A percentile compares a stretch with the other conserved stretches of the same genome.
phyloP scores from a whole-genome alignment of 2,329 filamentous ascomycete species.

The Pseudonectria buxi region DNA sequence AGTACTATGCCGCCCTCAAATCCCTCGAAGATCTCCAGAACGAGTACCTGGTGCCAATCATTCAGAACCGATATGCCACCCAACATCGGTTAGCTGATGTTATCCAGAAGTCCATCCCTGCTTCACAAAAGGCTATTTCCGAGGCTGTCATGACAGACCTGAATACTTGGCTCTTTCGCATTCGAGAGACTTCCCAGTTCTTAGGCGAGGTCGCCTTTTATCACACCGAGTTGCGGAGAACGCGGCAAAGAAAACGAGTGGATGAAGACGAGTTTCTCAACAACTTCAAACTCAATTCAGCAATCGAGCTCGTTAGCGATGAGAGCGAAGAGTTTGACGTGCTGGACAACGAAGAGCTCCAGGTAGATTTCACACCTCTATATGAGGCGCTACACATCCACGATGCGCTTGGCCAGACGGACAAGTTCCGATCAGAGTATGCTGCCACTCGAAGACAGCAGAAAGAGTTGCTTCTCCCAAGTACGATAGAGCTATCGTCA shows the following conservation, averaged over 20 bases:
- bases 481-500: slow-evolving; percentile 66
- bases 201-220: slow-evolving; percentile 95
- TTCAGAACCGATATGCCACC: slow-evolving; percentile 78
- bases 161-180: slow-evolving; percentile 93
- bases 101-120: slow-evolving; percentile 92
- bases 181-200: slow-evolving; percentile 93
- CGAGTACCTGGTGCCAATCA: slow-evolving; percentile 71
- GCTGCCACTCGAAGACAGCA: slow-evolving; percentile 84
- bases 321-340: slow-evolving; percentile 95
- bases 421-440: slow-evolving; percentile 87
- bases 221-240: slow-evolving; percentile 81
- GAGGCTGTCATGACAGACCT: slow-evolving; percentile 96
- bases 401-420: slow-evolving; percentile 84
- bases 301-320: slow-evolving; percentile 91
- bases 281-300: slow-evolving; percentile 88
- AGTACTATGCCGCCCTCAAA: slow-evolving; percentile 90
- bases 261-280: slow-evolving; percentile 68
- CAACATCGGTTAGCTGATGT: slow-evolving; percentile 92
- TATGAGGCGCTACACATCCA: slow-evolving; percentile 97
- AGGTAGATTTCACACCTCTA: slow-evolving; percentile 88
- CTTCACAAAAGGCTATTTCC: slow-evolving; percentile 85
- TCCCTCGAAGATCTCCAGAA: slow-evolving; percentile 94
- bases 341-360: slow-evolving; percentile 87
- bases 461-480: slow-evolving; percentile 81
- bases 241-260: slow-evolving; percentile 74